phyloP scores from a whole-genome alignment of 2,329 filamentous ascomycete species.

The Trichoderma sp. region DNA sequence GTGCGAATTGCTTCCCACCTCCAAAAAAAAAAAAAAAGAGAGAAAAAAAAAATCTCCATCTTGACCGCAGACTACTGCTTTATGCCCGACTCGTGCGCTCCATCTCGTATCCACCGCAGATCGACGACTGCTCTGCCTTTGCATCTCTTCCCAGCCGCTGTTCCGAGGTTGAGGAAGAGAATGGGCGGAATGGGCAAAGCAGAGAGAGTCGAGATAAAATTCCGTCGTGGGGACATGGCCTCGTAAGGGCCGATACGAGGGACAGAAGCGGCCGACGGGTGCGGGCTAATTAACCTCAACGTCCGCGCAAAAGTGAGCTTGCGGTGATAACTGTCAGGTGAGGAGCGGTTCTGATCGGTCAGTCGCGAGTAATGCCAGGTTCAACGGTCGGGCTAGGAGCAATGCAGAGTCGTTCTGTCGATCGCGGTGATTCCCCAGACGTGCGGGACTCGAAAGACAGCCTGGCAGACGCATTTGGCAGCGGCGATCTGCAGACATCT shows the following conservation, averaged over 20 bases:
- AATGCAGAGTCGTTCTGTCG: not conserved
- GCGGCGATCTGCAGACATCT: not conserved
- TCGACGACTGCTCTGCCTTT: not conserved
- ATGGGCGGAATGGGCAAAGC: not conserved
- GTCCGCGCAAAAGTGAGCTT: not conserved
- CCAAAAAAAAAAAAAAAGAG: no score
- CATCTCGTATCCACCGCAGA: not conserved
- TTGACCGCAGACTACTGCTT: not conserved
- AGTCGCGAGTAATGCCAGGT: constrained; percentile 8
- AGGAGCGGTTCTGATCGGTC: not conserved
- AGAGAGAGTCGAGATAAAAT: not conserved
- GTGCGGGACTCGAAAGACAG: not conserved
- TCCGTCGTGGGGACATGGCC: not conserved
- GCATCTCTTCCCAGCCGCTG: not conserved
- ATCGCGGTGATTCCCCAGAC: not conserved
- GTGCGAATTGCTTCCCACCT: no score
- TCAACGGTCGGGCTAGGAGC: not conserved
- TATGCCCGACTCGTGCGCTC: constrained; percentile 2
- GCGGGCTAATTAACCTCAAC: not conserved
- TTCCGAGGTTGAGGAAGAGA: not conserved
- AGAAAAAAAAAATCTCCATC: not conserved
- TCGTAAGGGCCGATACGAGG: not conserved
- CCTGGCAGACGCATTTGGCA: not conserved
- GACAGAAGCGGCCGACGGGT: not conserved
- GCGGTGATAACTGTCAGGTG: constrained; percentile 11